Evolutionary conservation across 371 early-diverging fungal genomes (phyloP), one percentile per base, ranked within the genome.

Genomic region (Rhizopus stolonifer): DNA sequence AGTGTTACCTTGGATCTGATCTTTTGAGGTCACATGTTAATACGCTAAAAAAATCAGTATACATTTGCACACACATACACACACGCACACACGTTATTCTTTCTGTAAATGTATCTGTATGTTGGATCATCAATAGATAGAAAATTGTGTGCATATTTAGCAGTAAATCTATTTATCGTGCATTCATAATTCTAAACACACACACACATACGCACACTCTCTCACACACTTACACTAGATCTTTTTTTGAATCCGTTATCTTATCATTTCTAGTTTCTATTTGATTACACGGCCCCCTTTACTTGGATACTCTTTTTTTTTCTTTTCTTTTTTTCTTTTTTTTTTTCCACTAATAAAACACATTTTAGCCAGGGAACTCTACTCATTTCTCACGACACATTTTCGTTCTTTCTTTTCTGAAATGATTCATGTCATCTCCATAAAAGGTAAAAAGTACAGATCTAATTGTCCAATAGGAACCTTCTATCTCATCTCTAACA

Each of bases 211-310:
- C n/a, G n/a, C n/a, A n/a, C n/a, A n/a, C n/a, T n/a, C n/a, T n/a
- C n/a, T n/a, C n/a, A n/a, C n/a, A n/a, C n/a, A n/a, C n/a, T n/a
- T n/a, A n/a, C n/a, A n/a, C n/a, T n/a, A n/a, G n/a, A n/a, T 17
- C 5, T 42, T 19, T 18, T 10, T 4, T 18, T 21, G 7, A 8
- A 19, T 42, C 42, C 42, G 42, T 42, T 42, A 42, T 42, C 42
- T 42, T 42, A 42, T 42, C 42, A 42, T 42, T 42, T 15, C n/a
- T n/a, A n/a, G n/a, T 42, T 18, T 21, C 42, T 21, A 19, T 5
- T 13, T 9, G 21, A 19, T 42, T 18, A 21, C 42, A 42, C 21
- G 18, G 15, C 42, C 18, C 42, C 21, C 18, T 9, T 2, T 19
- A 1, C 21, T 10, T 38, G 17, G 38, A 11, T 38, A 38, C 21